These are phyloP conservation scores for Boletales sp. DNA, from an alignment of 768 basidiomycete species.

Conservation along the genomic window DNA sequence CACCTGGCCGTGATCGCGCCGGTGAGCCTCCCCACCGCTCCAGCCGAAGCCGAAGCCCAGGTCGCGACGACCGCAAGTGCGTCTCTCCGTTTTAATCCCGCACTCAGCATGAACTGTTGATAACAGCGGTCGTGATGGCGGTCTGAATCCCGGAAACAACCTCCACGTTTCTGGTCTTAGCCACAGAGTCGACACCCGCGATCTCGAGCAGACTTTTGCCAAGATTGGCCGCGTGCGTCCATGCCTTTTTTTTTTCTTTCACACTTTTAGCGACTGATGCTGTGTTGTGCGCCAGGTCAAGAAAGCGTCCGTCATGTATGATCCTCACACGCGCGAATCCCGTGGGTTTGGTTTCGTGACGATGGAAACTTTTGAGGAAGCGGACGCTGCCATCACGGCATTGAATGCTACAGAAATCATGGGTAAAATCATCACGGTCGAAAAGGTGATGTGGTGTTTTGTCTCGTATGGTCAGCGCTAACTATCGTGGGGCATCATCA, in stretches of 20 bases:
- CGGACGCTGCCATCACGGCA: conserved; percentile 84
- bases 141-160: conserved; percentile 62
- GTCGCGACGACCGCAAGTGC: conserved; percentile 53
- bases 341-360: conserved; percentile 89
- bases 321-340: conserved; percentile 67
- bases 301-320: conserved; percentile 70
- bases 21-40: conserved; percentile 59
- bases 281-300: conserved; percentile 36
- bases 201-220: conserved; percentile 84
- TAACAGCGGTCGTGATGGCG: conserved; percentile 26
- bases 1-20: conserved; percentile 34
- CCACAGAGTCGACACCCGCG: conserved; percentile 69
- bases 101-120: not conserved
- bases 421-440: conserved; percentile 87
- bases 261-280: not conserved
- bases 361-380: conserved; percentile 81
- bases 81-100: conserved; percentile 19
- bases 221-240: conserved; percentile 79
- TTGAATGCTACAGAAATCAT: conserved; percentile 81
- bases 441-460: conserved; percentile 54
- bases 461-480: not conserved
- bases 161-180: conserved; percentile 60
- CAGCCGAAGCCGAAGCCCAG: conserved; percentile 80
- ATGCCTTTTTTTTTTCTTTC: not conserved
- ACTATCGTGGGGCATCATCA: conserved; percentile 25